phyloP scores from a whole-genome alignment of 345 rosid genomes.

The Litchi chinensis region DNA sequence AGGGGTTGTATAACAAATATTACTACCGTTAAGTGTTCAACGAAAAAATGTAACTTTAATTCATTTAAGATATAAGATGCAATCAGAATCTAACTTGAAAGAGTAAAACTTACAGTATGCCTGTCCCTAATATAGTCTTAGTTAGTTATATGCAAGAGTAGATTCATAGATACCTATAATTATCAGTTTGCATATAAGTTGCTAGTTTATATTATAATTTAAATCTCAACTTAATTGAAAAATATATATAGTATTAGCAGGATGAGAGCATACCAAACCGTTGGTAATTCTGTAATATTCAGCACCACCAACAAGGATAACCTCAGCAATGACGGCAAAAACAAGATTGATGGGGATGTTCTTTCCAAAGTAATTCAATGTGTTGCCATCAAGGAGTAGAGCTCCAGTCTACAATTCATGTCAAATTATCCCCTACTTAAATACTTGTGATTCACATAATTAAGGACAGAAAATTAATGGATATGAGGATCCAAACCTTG shows the following conservation, averaged over 20 bases:
- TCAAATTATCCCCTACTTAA: background rate
- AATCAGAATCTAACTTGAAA: too few relatives aligned
- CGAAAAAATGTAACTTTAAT: too few relatives aligned
- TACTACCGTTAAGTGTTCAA: background rate
- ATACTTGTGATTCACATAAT: background rate
- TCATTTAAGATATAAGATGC: too few relatives aligned
- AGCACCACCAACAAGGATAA: conserved; percentile 92
- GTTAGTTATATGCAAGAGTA: background rate
- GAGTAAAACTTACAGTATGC: too few relatives aligned
- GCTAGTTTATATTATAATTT: background rate
- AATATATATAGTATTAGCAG: background rate
- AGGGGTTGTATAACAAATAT: too few relatives aligned
- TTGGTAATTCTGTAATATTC: conserved; percentile 95
- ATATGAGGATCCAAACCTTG: conserved; percentile 46
- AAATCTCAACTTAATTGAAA: too few relatives aligned
- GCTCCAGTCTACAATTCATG: conserved; percentile 79
- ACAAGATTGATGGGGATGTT: conserved; percentile 84
- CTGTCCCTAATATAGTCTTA: background rate
- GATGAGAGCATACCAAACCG: conserved; percentile 59
- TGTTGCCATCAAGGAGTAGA: conserved; percentile 93
- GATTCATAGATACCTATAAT: too few relatives aligned
- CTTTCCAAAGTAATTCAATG: conserved; percentile 94
- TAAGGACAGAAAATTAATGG: background rate
- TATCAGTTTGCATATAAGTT: too few relatives aligned
- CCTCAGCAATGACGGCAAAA: conserved; percentile 79